A percentile compares a stretch with the other conserved stretches of the same genome.
These are phyloP conservation scores for Celoporthe dispersa DNA, from an alignment of 2,329 filamentous ascomycete genomes.

Conservation along the genomic window DNA sequence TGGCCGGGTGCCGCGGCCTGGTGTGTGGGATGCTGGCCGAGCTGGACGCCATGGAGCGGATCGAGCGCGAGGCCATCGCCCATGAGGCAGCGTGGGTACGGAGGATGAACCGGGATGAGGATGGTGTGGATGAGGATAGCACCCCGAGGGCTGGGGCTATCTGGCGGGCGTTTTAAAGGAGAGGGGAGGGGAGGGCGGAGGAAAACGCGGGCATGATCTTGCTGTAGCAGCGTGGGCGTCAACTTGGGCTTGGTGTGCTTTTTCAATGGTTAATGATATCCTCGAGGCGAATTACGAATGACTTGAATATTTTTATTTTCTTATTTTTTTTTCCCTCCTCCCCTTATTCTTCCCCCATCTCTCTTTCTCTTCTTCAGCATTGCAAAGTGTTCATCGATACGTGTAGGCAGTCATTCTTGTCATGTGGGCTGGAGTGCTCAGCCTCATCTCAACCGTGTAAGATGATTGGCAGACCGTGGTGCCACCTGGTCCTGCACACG, in stretches of 20 bases:
- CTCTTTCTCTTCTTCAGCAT: too few relatives aligned
- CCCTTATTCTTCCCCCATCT: too few relatives aligned
- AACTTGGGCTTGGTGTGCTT: not conserved
- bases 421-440: not conserved
- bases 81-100: constrained; percentile 65
- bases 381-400: too few relatives aligned
- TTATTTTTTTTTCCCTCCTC: too few relatives aligned
- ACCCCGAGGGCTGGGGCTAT: constrained; percentile 50
- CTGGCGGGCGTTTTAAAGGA: constrained; percentile 51
- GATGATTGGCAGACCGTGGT: not conserved
- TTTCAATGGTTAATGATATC: not conserved
- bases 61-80: constrained; percentile 61
- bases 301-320: too few relatives aligned
- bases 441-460: not conserved
- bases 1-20: constrained; percentile 53
- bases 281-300: not conserved
- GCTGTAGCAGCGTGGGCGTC: not conserved
- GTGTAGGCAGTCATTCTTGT: too few relatives aligned
- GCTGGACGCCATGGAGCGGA: constrained; percentile 63
- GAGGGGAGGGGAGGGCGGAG: constrained; percentile 14
- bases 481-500: not conserved
- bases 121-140: constrained; percentile 34
- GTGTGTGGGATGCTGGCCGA: constrained; percentile 66
- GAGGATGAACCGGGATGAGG: constrained; percentile 50
- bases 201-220: too few relatives aligned